These are phyloP conservation scores for Lactarius indigo DNA, from an alignment of 768 basidiomycete species.

Conservation along the genomic window DNA sequence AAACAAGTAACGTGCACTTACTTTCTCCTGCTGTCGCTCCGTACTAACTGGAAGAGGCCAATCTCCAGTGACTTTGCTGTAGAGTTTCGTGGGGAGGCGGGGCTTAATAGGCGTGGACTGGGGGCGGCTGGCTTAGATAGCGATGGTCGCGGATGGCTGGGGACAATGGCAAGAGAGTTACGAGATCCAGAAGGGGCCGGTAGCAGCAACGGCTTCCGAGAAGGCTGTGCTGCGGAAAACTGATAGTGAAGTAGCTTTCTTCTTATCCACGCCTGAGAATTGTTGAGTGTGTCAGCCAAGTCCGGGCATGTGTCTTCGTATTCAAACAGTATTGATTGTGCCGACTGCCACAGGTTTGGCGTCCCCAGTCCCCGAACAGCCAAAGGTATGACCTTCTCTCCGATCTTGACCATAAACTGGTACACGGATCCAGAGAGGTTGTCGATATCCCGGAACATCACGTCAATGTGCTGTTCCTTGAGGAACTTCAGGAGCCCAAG, in stretches of 20 bases:
- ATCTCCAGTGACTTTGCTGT: not conserved
- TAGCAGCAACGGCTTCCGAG: not conserved
- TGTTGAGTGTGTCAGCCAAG: not conserved
- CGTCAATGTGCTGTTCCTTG: not conserved
- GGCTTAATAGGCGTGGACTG: not conserved
- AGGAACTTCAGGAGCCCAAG: not conserved
- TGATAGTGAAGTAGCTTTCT: not conserved
- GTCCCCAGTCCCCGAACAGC: not conserved
- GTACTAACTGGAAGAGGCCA: not conserved
- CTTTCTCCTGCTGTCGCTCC: not conserved
- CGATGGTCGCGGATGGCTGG: not conserved
- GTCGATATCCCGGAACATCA: constrained; percentile 1
- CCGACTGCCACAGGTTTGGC: not conserved
- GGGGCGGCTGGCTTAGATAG: not conserved
- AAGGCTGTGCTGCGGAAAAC: not conserved
- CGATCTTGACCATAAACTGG: not conserved
- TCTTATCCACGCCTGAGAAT: not conserved
- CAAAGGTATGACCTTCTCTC: not conserved
- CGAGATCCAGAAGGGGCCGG: not conserved
- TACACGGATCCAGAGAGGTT: not conserved
- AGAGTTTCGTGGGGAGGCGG: not conserved
- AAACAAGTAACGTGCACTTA: not conserved
- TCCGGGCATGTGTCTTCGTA: not conserved
- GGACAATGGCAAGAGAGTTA: not conserved
- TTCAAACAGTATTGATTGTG: not conserved